Evolutionary conservation across 768 basidiomycete species (phyloP).

Genomic region (Kwoniella shandongensis): DNA sequence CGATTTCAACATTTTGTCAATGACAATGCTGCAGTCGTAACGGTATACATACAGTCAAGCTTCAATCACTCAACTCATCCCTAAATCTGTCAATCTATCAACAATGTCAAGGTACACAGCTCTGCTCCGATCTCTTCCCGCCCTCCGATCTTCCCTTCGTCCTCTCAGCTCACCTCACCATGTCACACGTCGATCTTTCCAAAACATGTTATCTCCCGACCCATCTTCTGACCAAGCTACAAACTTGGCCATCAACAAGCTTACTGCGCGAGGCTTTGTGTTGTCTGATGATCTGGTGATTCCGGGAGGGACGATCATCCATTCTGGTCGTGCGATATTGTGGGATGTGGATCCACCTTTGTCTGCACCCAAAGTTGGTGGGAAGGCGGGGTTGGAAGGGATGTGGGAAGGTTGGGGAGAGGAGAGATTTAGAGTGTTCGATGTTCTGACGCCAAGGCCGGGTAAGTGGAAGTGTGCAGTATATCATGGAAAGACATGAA

Average conservation of each 20-base stretch:
- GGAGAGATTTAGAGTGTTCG: conserved; percentile 76
- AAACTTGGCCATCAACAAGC: conserved; percentile 42
- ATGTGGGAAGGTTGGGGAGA: conserved; percentile 62
- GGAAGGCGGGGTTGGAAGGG: conserved; percentile 17
- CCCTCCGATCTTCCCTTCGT: not conserved
- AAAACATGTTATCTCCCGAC: conserved; percentile 31
- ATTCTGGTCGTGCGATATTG: conserved; percentile 80
- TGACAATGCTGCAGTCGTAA: too few relatives aligned
- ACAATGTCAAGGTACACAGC: not conserved
- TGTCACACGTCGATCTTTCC: conserved; percentile 21
- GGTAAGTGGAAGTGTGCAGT: conserved; percentile 59
- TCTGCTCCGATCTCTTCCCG: not conserved
- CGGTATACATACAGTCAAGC: too few relatives aligned
- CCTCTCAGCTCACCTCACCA: too few relatives aligned
- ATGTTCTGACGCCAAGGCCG: conserved; percentile 77
- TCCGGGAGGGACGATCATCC: conserved; percentile 74
- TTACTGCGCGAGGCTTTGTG: conserved; percentile 46
- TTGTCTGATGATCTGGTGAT: conserved; percentile 66
- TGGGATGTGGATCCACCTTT: conserved; percentile 74
- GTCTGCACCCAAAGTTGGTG: conserved; percentile 9
- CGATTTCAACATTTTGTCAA: not conserved
- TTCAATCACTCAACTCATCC: not conserved
- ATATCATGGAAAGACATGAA: not conserved
- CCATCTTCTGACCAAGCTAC: conserved; percentile 15
- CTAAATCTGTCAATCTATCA: not conserved